These are phyloP conservation scores for Plectosphaerella plurivora DNA, from an alignment of 2,329 filamentous ascomycete species.

Conservation along the genomic window DNA sequence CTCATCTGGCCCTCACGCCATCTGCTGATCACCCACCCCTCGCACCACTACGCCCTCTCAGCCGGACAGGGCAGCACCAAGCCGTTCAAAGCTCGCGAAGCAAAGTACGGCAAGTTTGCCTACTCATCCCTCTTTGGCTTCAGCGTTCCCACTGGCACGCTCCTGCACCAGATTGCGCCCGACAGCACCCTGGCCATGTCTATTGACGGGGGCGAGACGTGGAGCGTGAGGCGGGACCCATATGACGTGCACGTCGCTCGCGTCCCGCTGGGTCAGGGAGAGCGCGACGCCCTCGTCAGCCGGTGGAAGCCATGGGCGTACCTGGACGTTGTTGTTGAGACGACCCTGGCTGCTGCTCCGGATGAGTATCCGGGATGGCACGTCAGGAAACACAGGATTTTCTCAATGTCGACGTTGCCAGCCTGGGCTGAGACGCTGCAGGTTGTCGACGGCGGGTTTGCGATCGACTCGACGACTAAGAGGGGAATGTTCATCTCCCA, in stretches of 20 bases:
- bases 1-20: conserved; percentile 26
- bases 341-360: conserved; percentile 3
- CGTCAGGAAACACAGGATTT: conserved; percentile 7
- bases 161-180: conserved; percentile 18
- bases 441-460: conserved; percentile 12
- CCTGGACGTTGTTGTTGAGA: conserved; percentile 8
- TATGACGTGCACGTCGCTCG: conserved; percentile 5
- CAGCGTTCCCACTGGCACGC: conserved; percentile 21
- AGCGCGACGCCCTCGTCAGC: conserved; percentile 4
- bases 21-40: conserved; percentile 28
- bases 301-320: conserved; percentile 11
- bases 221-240: conserved; percentile 6
- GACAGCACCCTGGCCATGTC: conserved; percentile 12
- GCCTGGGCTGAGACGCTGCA: conserved; percentile 5
- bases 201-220: conserved; percentile 11
- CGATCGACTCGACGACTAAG: conserved; percentile 5
- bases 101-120: conserved; percentile 33
- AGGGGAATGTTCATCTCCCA: neutral
- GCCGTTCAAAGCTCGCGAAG: conserved; percentile 25
- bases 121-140: conserved; percentile 34
- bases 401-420: neutral
- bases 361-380: conserved; percentile 8
- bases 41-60: conserved; percentile 32
- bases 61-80: conserved; percentile 26
- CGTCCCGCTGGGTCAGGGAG: neutral